Percentiles rank a stretch among this genome's conserved stretches.
phyloP scores from a whole-genome alignment of 1,284 basidiomycete species.

The Tilletia horrida region DNA sequence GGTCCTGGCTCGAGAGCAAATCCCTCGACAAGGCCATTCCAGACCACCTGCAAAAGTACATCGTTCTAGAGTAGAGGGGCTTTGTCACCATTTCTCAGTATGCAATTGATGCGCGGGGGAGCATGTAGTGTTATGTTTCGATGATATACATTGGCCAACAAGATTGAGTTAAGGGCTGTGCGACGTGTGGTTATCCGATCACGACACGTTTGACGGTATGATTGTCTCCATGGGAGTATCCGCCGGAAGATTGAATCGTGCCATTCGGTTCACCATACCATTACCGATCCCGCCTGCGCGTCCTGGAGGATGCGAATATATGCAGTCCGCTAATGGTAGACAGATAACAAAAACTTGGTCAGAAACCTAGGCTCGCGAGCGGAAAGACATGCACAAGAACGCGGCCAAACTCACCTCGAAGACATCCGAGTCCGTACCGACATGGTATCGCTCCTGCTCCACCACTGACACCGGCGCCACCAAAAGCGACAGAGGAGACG shows the following conservation, averaged over 20 bases:
- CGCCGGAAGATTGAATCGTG: not conserved
- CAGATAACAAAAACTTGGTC: not conserved
- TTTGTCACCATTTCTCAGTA: not conserved
- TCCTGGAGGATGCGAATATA: conserved; percentile 12
- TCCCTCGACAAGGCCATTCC: conserved; percentile 77
- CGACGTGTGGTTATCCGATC: too few species aligned
- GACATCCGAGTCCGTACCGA: conserved; percentile 4
- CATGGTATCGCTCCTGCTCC: not conserved
- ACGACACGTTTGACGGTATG: not conserved
- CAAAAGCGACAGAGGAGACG: not conserved
- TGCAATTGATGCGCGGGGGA: not conserved
- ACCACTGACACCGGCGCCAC: not conserved
- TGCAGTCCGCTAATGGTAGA: conserved; percentile 11
- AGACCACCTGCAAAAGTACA: conserved; percentile 79
- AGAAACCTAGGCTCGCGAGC: too few species aligned
- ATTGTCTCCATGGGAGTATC: conserved; percentile 10
- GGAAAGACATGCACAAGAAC: too few species aligned
- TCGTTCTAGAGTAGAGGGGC: conserved; percentile 64
- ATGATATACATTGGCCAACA: too few species aligned
- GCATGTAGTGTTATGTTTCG: too few species aligned
- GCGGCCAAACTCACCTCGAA: conserved; percentile 3
- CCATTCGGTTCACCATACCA: conserved; percentile 15
- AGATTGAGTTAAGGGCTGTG: too few species aligned
- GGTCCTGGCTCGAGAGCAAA: conserved; percentile 85
- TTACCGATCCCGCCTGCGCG: not conserved